Base-by-base conservation (phyloP, 148 eudicot species). In the Drosera capensis region DNA sequence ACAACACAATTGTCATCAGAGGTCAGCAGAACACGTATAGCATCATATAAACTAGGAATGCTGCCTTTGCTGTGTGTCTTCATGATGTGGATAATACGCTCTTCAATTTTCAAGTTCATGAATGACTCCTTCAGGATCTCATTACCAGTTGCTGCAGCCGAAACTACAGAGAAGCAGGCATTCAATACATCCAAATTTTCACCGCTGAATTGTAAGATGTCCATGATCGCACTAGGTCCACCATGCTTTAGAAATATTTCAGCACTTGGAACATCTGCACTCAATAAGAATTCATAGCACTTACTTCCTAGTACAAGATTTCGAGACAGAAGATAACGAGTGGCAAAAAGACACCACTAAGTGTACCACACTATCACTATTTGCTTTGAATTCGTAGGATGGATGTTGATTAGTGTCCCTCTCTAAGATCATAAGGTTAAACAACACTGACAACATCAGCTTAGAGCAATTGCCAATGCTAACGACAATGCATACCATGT, bases 1-100 rank as follows among this genome's bases (percentile, higher is more conserved):
- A 80, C 74, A 31, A 90, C 88, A 40, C 99, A 93, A 51, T 71
- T 61, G 60, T 90, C 99, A 68, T 90, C 99, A 60, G 99, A 72
- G 35, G 95, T 58, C 45, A 90, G 58, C 49, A 90, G 72, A 46
- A 68, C 63, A 31, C 77, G 67, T 37, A 90, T 78, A 12, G 95
- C 93, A 57, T 84, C 82, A 64, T 73, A 81, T 40, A 81, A 31
- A 48, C 66, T 59, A 36, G 73, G 63, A 40, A 86, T 46, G 50
- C 61, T 61, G 65, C 64, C 66, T 29, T 54, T 63, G 9, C 49
- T 71, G 41, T 57, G 51, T 43, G 56, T 62, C 46, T 51, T 71
- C 55, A 90, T 52, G 23, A 57, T 48, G 48, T 58, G 49, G 37
- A 80, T 41, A 37, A 84, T 71, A 41, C 72, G 54, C 56, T 78